Percentiles rank a stretch among this genome's conserved stretches.
Evolutionary conservation across 176 grass and related monocot genomes (phyloP).

Genomic region (Themeda triandra): DNA sequence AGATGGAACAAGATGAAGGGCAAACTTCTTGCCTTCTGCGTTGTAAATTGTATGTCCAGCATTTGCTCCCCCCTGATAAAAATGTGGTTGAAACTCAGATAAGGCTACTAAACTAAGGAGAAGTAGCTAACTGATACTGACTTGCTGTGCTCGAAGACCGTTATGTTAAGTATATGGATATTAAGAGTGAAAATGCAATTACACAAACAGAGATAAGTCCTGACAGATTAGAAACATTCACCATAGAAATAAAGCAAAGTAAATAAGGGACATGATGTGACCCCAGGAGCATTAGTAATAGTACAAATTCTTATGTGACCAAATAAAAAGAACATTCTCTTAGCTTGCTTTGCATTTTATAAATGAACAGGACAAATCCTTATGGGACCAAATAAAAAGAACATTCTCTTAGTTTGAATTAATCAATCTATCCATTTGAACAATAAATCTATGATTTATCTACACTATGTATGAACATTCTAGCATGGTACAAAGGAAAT

Average conservation of each 20-base stretch:
- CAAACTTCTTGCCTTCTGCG: constrained; percentile 78
- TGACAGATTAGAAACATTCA: background rate
- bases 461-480: background rate
- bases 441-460: background rate
- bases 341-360: background rate
- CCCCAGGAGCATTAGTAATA: background rate
- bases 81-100: constrained; percentile 25
- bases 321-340: background rate
- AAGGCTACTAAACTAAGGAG: constrained; percentile 13
- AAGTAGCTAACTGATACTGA: background rate
- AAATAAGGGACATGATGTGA: background rate
- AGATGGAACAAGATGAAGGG: constrained; percentile 86
- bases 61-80: constrained; percentile 74
- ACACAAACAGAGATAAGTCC: background rate
- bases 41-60: constrained; percentile 91
- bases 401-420: background rate
- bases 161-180: background rate
- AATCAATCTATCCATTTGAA: background rate
- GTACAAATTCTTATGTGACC: background rate
- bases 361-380: background rate
- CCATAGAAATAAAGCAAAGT: background rate
- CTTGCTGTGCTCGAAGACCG: background rate
- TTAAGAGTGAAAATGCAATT: background rate
- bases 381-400: background rate
- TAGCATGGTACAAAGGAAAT: background rate